Conservation (phyloP, 495 filamentous ascomycete species). For the Penicillium chermesinum region DNA sequence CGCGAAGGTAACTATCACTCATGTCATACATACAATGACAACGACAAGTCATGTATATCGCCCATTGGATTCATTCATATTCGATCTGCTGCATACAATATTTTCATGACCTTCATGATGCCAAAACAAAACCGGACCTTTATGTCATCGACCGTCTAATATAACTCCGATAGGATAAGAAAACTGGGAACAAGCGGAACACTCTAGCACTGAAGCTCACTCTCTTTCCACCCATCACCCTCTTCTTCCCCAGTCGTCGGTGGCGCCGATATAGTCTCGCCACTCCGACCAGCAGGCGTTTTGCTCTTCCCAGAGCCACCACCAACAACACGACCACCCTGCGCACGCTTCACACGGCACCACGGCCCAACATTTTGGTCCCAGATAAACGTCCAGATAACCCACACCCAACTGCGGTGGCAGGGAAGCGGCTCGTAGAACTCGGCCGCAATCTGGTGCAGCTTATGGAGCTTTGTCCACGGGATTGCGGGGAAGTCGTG, state of each 20-base stretch:
- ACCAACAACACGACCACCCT: slow-evolving; percentile 65
- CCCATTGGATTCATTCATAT: no score
- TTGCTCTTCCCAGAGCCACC: slow-evolving; percentile 21
- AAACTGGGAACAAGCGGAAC: neutral
- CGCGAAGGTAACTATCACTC: no score
- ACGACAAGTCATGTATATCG: no score
- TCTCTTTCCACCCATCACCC: slow-evolving; percentile 47
- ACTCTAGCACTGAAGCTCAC: slow-evolving; percentile 41
- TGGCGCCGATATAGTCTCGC: slow-evolving; percentile 39
- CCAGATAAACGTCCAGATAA: slow-evolving; percentile 91
- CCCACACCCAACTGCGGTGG: slow-evolving; percentile 85
- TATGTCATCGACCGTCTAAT: neutral
- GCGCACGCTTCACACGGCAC: slow-evolving; percentile 87
- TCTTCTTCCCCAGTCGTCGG: slow-evolving; percentile 37
- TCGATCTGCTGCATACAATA: no score
- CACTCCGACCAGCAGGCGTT: slow-evolving; percentile 31
- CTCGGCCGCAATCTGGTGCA: slow-evolving; percentile 79
- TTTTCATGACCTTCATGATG: no score
- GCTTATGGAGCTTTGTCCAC: slow-evolving; percentile 74
- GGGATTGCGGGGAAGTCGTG: slow-evolving; percentile 97
- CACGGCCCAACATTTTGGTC: slow-evolving; percentile 83
- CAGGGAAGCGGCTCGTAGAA: slow-evolving; percentile 87
- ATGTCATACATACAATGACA: no score
- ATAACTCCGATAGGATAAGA: neutral
- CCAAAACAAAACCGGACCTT: no score